These are phyloP conservation scores for Neofusicoccum umdonicola DNA, from an alignment of 2,329 filamentous ascomycete species.

Conservation along the genomic window DNA sequence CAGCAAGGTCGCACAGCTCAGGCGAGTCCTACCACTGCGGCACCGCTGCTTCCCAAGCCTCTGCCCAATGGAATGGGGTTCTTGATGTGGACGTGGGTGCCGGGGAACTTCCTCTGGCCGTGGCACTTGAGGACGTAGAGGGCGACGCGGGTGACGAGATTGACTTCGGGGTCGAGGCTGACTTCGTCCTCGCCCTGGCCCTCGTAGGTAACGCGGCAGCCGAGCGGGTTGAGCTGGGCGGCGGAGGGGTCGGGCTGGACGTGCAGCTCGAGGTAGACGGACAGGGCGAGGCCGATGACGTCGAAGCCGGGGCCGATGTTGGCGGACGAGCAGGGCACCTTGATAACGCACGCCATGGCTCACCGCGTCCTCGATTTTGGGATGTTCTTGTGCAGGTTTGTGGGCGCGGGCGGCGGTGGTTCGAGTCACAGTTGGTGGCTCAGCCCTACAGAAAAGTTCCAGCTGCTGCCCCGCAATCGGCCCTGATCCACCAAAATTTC, in stretches of 20 bases:
- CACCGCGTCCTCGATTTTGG: neutral
- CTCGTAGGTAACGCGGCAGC: conserved; percentile 90
- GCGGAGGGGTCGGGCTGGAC: conserved; percentile 64
- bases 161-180: conserved; percentile 77
- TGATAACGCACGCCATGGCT: conserved; percentile 52
- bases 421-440: conserved; percentile 1
- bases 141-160: conserved; percentile 90
- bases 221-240: conserved; percentile 62
- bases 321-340: conserved; percentile 89
- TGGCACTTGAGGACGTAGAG: conserved; percentile 94
- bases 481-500: conserved; percentile 16
- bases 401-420: conserved; percentile 13
- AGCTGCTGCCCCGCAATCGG: conserved; percentile 17
- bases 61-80: conserved; percentile 93
- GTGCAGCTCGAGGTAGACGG: conserved; percentile 85
- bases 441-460: conserved; percentile 17
- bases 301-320: conserved; percentile 98
- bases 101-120: conserved; percentile 77
- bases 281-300: conserved; percentile 92
- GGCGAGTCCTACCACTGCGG: conserved; percentile 64
- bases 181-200: conserved; percentile 77
- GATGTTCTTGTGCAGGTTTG: neutral
- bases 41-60: conserved; percentile 91
- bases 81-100: conserved; percentile 90
- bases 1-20: neutral